These are phyloP conservation scores for Ochetophila trinervis DNA, from an alignment of 306 rosid species.

Conservation along the genomic window DNA sequence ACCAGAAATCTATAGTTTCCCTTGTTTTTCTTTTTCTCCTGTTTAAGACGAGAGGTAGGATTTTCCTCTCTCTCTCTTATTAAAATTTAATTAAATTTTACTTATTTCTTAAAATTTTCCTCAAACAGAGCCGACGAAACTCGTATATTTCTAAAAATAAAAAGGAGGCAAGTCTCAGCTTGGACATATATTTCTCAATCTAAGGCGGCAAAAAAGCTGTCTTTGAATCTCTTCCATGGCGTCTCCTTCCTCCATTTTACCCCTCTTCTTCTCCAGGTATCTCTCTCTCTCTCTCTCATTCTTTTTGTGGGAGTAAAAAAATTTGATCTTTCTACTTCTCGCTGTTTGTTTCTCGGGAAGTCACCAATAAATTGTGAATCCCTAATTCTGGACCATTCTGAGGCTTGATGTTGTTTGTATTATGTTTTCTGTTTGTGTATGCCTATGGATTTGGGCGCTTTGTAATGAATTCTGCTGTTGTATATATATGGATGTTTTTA, in stretches of 20 bases:
- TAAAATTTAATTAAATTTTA: no score
- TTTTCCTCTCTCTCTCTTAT: no score
- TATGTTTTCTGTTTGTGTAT: neutral
- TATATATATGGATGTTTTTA: slow-evolving; percentile 9
- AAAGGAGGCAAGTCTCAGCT: slow-evolving; percentile 10
- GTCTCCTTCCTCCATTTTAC: slow-evolving; percentile 24
- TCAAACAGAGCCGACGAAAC: no score
- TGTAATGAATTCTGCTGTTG: neutral
- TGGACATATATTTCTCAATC: slow-evolving; percentile 8
- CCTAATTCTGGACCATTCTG: slow-evolving; percentile 20
- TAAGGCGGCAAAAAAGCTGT: slow-evolving; percentile 33
- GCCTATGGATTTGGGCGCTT: slow-evolving; percentile 4
- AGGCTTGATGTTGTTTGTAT: neutral
- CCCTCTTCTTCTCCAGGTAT: slow-evolving; percentile 29
- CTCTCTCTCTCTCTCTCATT: neutral
- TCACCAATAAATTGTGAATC: slow-evolving; percentile 6
- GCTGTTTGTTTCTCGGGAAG: neutral
- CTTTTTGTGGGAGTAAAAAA: neutral
- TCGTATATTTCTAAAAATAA: neutral
- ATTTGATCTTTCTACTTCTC: neutral
- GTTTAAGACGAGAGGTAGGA: no score
- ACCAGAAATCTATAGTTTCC: no score
- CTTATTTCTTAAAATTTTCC: no score
- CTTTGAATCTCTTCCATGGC: slow-evolving; percentile 18
- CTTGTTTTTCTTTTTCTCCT: no score